Evolutionary conservation across 345 rosid genomes (phyloP), one percentile per base, ranked within the genome.

Genomic region (Brassica rapa): DNA sequence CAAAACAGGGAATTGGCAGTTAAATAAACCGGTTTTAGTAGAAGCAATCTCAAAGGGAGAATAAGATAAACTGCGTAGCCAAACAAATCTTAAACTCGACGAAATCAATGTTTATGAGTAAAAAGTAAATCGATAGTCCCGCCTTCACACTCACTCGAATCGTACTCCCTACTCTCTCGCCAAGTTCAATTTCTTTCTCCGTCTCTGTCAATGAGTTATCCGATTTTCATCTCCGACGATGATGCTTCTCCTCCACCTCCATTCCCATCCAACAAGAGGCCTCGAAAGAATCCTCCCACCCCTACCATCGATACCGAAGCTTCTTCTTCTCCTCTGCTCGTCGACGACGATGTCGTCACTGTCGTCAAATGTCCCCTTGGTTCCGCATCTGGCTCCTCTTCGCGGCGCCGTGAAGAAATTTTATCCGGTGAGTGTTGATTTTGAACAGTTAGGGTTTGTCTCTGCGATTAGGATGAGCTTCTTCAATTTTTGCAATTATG

Each of bases 271-370:
- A 81, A 76, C 1, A 81, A 81, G 62, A 37, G 51, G 37, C 19
- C 71, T 35, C 70, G 81, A 0, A 77, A 53, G 30, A 30, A 51
- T 1, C 62, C 4, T 16, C 35, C 55, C 0, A 66, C 3, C 46
- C 39, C 75, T 21, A 51, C 76, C 21, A 53, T 71, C 53, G 80
- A 57, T 23, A 0, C 57, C 11, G 46, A 64, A 9, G 11, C 79
- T 66, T 3, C 72, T 66, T 69, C 67, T 43, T 79, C 84, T n/a
- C 74, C 86, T 6, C 86, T 73, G 2, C 35, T 89, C 62, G 85
- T 88, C 39, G 94, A 91, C 74, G 82, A 76, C 15, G 90, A 83
- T 2, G 77, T 57, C 63, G 70, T 82, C 62, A 70, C 84, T 23
- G 78, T 82, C 30, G 64, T 81, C 66, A 86, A 83, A 35, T 84